Evolutionary conservation across 2,329 filamentous ascomycete species (phyloP).

Genomic region (Calonectria honghensis): DNA sequence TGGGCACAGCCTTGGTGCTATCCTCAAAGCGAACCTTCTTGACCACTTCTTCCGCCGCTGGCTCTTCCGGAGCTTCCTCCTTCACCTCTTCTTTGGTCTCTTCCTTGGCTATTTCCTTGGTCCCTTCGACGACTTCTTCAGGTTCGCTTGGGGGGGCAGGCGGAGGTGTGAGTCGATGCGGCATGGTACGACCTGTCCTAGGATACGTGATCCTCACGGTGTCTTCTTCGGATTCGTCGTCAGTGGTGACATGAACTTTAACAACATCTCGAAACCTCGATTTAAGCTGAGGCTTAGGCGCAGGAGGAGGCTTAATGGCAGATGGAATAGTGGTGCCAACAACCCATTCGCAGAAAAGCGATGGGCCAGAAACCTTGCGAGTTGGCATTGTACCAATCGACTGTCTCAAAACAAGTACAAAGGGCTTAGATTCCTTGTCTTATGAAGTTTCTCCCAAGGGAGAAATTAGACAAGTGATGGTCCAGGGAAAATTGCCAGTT

Average conservation of each 20-base stretch:
- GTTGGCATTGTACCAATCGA: slow-evolving; percentile 42
- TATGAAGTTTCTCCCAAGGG: background rate
- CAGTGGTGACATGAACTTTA: slow-evolving; percentile 67
- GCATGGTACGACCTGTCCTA: slow-evolving; percentile 55
- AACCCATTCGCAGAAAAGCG: slow-evolving; percentile 64
- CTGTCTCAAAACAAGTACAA: too few species aligned
- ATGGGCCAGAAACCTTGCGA: slow-evolving; percentile 47
- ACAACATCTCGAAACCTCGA: slow-evolving; percentile 58
- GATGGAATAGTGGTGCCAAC: slow-evolving; percentile 61
- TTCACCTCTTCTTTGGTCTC: slow-evolving; percentile 8
- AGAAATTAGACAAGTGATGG: background rate
- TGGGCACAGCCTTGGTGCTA: slow-evolving; percentile 51
- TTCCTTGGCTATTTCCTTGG: background rate
- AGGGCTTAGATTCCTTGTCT: too few species aligned
- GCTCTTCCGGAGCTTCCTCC: background rate
- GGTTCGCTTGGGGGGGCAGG: background rate
- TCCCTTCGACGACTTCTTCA: background rate
- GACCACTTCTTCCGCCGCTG: slow-evolving; percentile 40
- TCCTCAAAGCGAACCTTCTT: slow-evolving; percentile 68
- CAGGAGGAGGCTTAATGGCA: slow-evolving; percentile 54
- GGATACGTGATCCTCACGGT: slow-evolving; percentile 70
- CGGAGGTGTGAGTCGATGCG: background rate
- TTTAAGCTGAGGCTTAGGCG: slow-evolving; percentile 43
- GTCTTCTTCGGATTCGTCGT: slow-evolving; percentile 71
- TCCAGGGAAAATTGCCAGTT: background rate